These are phyloP conservation scores for Venturia oleaginea DNA, from an alignment of 2,329 filamentous ascomycete genomes.

Conservation along the genomic window DNA sequence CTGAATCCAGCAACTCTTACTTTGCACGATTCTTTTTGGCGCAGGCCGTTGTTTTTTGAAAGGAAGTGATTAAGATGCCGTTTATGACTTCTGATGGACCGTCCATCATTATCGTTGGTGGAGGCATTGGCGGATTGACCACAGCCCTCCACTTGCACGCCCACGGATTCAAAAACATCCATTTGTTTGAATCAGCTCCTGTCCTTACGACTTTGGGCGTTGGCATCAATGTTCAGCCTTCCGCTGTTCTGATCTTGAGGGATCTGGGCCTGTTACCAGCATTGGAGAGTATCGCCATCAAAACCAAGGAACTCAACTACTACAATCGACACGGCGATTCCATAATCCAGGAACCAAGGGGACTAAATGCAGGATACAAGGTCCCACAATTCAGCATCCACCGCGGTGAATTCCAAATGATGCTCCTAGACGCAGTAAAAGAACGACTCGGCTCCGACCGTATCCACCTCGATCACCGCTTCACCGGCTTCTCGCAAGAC, in stretches of 20 bases:
- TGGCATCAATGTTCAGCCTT: slow-evolving; percentile 40
- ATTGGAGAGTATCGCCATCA: slow-evolving; percentile 32
- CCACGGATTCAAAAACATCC: slow-evolving; percentile 31
- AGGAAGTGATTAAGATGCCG: slow-evolving; percentile 6
- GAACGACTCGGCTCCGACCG: slow-evolving; percentile 31
- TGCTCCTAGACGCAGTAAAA: slow-evolving; percentile 34
- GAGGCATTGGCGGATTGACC: slow-evolving; percentile 24
- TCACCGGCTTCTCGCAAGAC: slow-evolving; percentile 29
- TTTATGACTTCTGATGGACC: slow-evolving; percentile 4
- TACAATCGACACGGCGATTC: slow-evolving; percentile 36
- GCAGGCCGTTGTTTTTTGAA: background rate
- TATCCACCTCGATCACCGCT: slow-evolving; percentile 32
- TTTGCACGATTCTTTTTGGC: slow-evolving; percentile 6
- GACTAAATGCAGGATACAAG: slow-evolving; percentile 32
- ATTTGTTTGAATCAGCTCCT: slow-evolving; percentile 35
- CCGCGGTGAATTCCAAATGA: slow-evolving; percentile 37
- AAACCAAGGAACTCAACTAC: slow-evolving; percentile 36
- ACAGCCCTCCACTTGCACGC: slow-evolving; percentile 22
- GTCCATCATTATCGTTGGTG: slow-evolving; percentile 22
- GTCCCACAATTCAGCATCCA: slow-evolving; percentile 39
- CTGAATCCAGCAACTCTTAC: slow-evolving; percentile 1
- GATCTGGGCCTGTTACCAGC: slow-evolving; percentile 35
- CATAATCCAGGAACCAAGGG: slow-evolving; percentile 36
- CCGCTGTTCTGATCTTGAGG: slow-evolving; percentile 36
- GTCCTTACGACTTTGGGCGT: slow-evolving; percentile 36